phyloP scores from a whole-genome alignment of 1,284 basidiomycete genomes.

The Xerocomus nothofagi region DNA sequence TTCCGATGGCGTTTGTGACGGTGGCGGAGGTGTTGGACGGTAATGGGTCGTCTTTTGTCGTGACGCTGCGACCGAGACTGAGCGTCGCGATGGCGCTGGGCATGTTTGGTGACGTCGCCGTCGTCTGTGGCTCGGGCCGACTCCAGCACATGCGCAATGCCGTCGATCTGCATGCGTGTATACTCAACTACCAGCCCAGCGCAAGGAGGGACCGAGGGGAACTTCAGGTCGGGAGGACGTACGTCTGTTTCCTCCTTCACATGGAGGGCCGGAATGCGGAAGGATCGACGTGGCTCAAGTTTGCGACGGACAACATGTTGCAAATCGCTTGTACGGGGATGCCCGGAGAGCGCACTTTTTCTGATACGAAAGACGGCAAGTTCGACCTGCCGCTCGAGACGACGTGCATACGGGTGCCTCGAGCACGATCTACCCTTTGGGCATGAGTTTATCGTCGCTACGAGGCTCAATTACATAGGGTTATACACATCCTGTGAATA shows the following conservation, averaged over 20 bases:
- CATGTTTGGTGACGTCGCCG: conserved; percentile 12
- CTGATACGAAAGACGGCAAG: background rate
- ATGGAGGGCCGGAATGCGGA: conserved; percentile 3
- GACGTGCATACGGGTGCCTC: conserved; percentile 16
- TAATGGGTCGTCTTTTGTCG: conserved; percentile 10
- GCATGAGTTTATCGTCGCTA: background rate
- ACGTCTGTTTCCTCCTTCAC: conserved; percentile 27
- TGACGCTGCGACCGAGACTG: conserved; percentile 10
- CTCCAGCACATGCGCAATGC: conserved; percentile 15
- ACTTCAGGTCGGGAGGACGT: conserved; percentile 18
- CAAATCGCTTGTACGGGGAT: conserved; percentile 8
- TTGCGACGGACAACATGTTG: conserved; percentile 26
- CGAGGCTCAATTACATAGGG: no score
- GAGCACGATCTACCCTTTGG: conserved; percentile 1
- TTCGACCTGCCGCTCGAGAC: conserved; percentile 14
- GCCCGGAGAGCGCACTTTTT: background rate
- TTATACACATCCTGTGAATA: conserved; percentile 7
- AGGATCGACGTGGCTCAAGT: conserved; percentile 26
- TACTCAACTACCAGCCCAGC: conserved; percentile 25
- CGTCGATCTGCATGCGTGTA: conserved; percentile 21
- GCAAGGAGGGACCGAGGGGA: background rate
- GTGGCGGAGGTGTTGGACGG: background rate
- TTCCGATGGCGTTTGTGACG: conserved; percentile 16
- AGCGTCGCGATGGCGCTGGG: background rate
- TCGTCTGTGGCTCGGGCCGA: conserved; percentile 17